Evolutionary conservation across 768 basidiomycete species (phyloP), one percentile per base, ranked within the genome.

Genomic region (Chlorophyllum brunneum): DNA sequence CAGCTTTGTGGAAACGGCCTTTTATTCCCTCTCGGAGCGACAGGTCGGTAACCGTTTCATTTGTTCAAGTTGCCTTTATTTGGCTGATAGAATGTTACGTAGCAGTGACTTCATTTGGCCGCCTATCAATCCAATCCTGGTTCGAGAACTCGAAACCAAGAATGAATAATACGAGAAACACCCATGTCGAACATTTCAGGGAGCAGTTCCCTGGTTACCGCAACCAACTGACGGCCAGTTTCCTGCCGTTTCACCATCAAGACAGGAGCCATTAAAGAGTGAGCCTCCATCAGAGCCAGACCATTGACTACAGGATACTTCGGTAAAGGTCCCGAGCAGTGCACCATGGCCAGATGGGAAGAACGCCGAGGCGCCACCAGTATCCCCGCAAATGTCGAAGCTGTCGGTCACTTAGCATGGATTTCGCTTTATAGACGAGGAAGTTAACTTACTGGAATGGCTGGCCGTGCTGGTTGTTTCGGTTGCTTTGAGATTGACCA

Each of bases 381-480:
- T 80, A 54, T 83, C 82, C 43, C 75, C 65, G 60, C 82, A 84
- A 37, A 84, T 74, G 61, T 83, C 81, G 60, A 83, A 84, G 62
- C 81, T 83, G 43, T 2, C 16, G 0, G 11, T 34, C 50, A 18
- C 29, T 30, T 5, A 27, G 27, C 11, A 48, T 48, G 18, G 15
- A 11, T 38, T 40, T 7, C 18, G 15, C 16, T 23, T 30, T 37
- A 23, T 7, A 8, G 24, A 36, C n/a, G 16, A 4, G 16, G 20
- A 20, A 22, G 36, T 11, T 9, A 29, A 61, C 78, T 58, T 59
- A 81, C 81, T 83, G 81, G 59, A 81, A 74, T 10, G 74, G 62
- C 57, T 61, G 65, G 27, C 70, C 71, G 54, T 72, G 67, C 51
- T 73, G 68, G 55, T 82, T 80, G 16, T 59, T 68, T 16, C 58